phyloP scores from a whole-genome alignment of 139 green algal genomes.

The Chlorella vulgaris region DNA sequence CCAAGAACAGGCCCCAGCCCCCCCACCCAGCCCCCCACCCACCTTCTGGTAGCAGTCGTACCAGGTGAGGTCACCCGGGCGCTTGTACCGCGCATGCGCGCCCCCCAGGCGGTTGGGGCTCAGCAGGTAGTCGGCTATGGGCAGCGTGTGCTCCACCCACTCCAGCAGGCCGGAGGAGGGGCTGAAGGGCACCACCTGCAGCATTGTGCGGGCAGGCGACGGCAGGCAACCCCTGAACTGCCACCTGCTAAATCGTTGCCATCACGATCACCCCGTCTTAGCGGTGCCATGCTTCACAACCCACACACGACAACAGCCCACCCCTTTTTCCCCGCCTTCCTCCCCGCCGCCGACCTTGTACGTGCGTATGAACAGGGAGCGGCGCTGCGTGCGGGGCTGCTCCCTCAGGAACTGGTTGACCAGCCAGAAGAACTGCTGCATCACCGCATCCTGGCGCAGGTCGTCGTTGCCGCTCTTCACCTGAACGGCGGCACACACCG shows the following conservation, averaged over 20 bases:
- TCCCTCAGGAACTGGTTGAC: constrained; percentile 80
- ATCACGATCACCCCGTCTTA: too few species aligned
- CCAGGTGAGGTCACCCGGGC: constrained; percentile 35
- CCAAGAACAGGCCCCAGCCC: not conserved
- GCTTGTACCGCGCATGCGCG: constrained; percentile 49
- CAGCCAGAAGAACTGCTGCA: constrained; percentile 96
- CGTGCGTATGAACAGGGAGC: constrained; percentile 77
- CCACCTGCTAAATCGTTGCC: too few species aligned
- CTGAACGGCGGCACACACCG: not conserved
- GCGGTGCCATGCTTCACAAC: not conserved
- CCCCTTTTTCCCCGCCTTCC: not conserved
- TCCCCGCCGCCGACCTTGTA: constrained; percentile 68
- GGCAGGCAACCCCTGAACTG: too few species aligned
- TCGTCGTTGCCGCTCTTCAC: constrained; percentile 86
- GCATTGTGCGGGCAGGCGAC: too few species aligned
- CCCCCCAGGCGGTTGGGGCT: constrained; percentile 23
- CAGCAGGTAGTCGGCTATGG: constrained; percentile 71
- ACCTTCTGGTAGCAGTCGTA: constrained; percentile 12
- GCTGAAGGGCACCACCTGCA: constrained; percentile 86
- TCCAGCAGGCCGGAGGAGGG: constrained; percentile 86
- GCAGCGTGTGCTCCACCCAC: constrained; percentile 92
- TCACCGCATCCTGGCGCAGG: constrained; percentile 94
- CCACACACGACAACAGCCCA: not conserved
- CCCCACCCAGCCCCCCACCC: not conserved
- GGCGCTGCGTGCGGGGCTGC: constrained; percentile 49